Conservation (phyloP, 164 flowering plant genomes). For the Platanus orientalis region DNA sequence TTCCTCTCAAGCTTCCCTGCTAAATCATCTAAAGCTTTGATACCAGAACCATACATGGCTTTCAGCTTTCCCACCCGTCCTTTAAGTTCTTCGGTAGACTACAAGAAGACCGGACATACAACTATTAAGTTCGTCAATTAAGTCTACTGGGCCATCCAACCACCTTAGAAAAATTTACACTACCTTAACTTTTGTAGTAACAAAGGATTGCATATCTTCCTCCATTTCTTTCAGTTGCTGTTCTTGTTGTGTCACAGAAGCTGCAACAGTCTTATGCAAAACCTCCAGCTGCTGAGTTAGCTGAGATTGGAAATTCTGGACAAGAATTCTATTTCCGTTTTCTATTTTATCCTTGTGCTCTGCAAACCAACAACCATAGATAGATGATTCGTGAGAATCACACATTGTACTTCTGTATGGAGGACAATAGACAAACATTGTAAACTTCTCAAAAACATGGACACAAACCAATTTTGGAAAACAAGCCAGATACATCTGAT, state of each 20-base stretch:
- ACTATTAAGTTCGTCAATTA: not conserved
- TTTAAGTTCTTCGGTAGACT: constrained; percentile 92
- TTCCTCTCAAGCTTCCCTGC: constrained; percentile 85
- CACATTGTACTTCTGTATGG: not conserved
- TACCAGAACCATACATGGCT: constrained; percentile 69
- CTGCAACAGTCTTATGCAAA: constrained; percentile 79
- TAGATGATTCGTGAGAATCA: not conserved
- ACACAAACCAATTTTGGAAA: constrained; percentile 78
- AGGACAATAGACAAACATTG: not conserved
- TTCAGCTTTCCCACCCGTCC: constrained; percentile 57
- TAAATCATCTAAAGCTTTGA: constrained; percentile 71
- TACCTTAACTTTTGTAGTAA: constrained; percentile 82
- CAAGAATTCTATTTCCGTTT: constrained; percentile 69
- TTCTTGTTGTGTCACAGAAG: constrained; percentile 80
- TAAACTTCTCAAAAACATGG: not conserved
- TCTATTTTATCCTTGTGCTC: constrained; percentile 93
- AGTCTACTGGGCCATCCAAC: too few relatives aligned
- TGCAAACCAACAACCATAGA: constrained; percentile 22
- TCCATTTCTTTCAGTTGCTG: constrained; percentile 84
- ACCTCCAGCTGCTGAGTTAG: constrained; percentile 81
- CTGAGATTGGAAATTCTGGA: constrained; percentile 72
- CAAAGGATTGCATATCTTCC: constrained; percentile 92
- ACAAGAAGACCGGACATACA: constrained; percentile 9
- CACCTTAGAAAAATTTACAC: not conserved
- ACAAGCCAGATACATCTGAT: constrained; percentile 80